Conservation (phyloP, 2,329 filamentous ascomycete species). For the Alternaria dauci region DNA sequence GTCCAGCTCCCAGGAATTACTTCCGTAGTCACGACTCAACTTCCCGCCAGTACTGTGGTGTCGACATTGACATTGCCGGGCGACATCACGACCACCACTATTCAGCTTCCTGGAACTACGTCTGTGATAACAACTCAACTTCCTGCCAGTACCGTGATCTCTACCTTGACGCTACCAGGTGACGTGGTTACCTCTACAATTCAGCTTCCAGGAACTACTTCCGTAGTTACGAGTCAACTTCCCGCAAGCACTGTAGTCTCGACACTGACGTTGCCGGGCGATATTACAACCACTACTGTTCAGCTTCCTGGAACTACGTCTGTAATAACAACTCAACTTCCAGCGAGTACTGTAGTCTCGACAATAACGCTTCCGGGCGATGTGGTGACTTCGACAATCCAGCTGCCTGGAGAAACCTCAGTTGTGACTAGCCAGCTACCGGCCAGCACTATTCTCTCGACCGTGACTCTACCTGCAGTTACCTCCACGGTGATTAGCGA, state of each 20-base stretch:
- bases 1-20: slow-evolving; percentile 22
- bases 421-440: slow-evolving; percentile 21
- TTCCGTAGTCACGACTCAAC: slow-evolving; percentile 18
- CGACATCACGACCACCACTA: slow-evolving; percentile 14
- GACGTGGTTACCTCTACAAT: slow-evolving; percentile 26
- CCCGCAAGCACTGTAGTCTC: slow-evolving; percentile 15
- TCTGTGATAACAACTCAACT: background rate
- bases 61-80: slow-evolving; percentile 27
- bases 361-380: slow-evolving; percentile 26
- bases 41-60: slow-evolving; percentile 14
- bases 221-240: slow-evolving; percentile 12
- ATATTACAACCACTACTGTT: slow-evolving; percentile 25
- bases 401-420: slow-evolving; percentile 21
- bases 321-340: slow-evolving; percentile 10
- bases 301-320: slow-evolving; percentile 13
- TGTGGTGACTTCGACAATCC: slow-evolving; percentile 26
- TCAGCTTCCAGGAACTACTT: slow-evolving; percentile 1
- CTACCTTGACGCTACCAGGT: slow-evolving; percentile 27
- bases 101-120: slow-evolving; percentile 1
- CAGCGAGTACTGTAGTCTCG: slow-evolving; percentile 13
- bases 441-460: slow-evolving; percentile 14
- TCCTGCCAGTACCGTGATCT: slow-evolving; percentile 4
- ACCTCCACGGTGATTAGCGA: slow-evolving; percentile 13
- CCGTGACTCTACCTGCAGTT: slow-evolving; percentile 23
- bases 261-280: slow-evolving; percentile 26